A percentile compares a stretch with the other conserved stretches of the same genome.
Evolutionary conservation across 2,329 filamentous ascomycete genomes (phyloP).

Genomic region (Fusarium globosum): DNA sequence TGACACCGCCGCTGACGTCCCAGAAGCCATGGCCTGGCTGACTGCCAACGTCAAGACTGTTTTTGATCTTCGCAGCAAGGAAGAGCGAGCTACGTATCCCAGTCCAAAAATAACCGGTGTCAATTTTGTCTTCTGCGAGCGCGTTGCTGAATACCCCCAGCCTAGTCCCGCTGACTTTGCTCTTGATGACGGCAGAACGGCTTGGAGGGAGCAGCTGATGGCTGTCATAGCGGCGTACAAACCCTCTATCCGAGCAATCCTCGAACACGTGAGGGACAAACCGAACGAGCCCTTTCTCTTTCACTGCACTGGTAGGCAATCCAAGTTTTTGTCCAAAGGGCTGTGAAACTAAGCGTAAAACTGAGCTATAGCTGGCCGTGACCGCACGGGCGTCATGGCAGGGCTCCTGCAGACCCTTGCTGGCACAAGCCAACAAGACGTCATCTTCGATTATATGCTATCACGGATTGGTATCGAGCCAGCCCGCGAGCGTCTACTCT

Average conservation of each 20-base stretch:
- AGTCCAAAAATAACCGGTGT: constrained; percentile 58
- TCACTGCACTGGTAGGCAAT: constrained; percentile 63
- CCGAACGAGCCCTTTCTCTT: constrained; percentile 60
- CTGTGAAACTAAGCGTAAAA: not conserved
- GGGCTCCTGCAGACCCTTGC: constrained; percentile 63
- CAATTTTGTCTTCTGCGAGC: constrained; percentile 58
- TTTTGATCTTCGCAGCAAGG: constrained; percentile 62
- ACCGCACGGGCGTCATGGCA: constrained; percentile 64
- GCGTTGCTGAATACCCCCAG: constrained; percentile 49
- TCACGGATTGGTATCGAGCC: constrained; percentile 65
- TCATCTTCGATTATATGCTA: constrained; percentile 63
- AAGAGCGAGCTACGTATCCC: constrained; percentile 56
- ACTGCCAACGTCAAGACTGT: constrained; percentile 54
- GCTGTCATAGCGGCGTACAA: constrained; percentile 57
- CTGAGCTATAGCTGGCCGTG: constrained; percentile 59
- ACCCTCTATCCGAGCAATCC: constrained; percentile 56
- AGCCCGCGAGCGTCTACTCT: constrained; percentile 59
- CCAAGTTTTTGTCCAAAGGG: not conserved
- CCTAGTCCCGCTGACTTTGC: constrained; percentile 56
- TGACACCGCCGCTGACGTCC: constrained; percentile 44
- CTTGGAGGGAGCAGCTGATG: constrained; percentile 60
- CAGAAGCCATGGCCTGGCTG: constrained; percentile 51
- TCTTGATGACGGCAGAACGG: constrained; percentile 57
- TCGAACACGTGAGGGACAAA: constrained; percentile 61
- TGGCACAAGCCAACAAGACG: constrained; percentile 55